Percentiles rank a stretch among this genome's conserved stretches.
These are phyloP conservation scores for Auricularia heimuer DNA, from an alignment of 768 basidiomycete genomes.

Conservation along the genomic window DNA sequence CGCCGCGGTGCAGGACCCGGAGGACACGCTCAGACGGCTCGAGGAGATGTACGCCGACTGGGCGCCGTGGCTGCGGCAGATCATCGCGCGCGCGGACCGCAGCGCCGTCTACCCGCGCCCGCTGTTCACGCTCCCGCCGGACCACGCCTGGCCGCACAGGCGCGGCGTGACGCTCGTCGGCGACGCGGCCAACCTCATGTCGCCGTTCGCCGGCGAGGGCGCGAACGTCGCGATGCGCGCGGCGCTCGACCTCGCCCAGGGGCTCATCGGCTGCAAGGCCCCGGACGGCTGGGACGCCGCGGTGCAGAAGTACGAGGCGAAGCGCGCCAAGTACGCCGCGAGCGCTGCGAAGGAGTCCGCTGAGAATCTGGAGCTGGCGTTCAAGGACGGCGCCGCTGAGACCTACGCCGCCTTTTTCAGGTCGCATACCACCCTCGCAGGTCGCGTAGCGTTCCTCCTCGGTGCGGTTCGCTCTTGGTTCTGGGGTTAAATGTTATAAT, in stretches of 20 bases:
- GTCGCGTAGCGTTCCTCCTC: no score
- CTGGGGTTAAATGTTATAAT: no score
- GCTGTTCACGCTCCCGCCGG: constrained; percentile 8
- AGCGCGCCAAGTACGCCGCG: neutral
- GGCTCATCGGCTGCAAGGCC: constrained; percentile 1
- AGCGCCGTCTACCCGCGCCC: neutral
- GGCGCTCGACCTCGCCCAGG: constrained; percentile 12
- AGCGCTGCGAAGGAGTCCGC: neutral
- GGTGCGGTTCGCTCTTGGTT: no score
- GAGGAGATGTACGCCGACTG: neutral
- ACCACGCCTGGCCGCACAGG: constrained; percentile 8
- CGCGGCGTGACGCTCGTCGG: constrained; percentile 18
- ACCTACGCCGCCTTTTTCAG: neutral
- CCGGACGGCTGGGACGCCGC: neutral
- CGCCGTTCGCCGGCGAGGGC: constrained; percentile 28
- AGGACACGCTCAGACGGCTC: neutral
- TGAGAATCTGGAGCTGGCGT: neutral
- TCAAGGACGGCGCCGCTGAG: neutral
- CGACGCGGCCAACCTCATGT: constrained; percentile 31
- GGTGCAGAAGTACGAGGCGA: neutral
- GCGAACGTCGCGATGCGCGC: constrained; percentile 28
- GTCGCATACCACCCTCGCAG: neutral
- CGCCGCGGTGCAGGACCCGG: neutral
- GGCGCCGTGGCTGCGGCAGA: neutral
- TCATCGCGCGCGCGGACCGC: neutral